Percentiles rank a stretch among this genome's conserved stretches.
These are phyloP conservation scores for Alternaria rosae DNA, from an alignment of 2,329 filamentous ascomycete genomes.

Conservation along the genomic window DNA sequence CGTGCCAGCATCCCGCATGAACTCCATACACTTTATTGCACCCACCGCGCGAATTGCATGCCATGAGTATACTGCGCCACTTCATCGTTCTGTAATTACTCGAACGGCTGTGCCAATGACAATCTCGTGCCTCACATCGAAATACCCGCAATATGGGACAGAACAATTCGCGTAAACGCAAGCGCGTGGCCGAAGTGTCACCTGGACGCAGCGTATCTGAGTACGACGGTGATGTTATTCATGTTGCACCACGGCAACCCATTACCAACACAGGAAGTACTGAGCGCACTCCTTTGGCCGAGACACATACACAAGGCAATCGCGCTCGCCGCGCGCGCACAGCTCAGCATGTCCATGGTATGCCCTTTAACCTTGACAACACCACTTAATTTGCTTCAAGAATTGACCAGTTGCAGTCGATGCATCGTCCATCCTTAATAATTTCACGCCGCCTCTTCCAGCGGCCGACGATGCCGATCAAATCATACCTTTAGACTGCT, in stretches of 20 bases:
- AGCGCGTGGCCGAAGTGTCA: constrained; percentile 1
- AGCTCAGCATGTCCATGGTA: background rate
- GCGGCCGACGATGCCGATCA: background rate
- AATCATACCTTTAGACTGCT: constrained; percentile 16
- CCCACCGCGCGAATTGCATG: background rate
- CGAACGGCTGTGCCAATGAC: background rate
- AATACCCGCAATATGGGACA: background rate
- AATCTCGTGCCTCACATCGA: background rate
- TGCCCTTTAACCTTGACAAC: background rate
- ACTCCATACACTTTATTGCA: background rate
- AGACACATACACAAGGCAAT: background rate
- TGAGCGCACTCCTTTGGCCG: background rate
- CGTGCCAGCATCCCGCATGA: background rate
- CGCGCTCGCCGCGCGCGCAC: background rate
- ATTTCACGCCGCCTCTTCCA: background rate
- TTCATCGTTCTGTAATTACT: no score
- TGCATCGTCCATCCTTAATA: background rate
- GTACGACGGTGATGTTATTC: constrained; percentile 4
- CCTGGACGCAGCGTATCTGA: background rate
- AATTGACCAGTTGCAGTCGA: background rate
- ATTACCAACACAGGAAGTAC: background rate
- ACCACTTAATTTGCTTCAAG: background rate
- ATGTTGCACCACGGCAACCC: background rate
- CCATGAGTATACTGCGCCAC: background rate
- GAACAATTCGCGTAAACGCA: constrained; percentile 8